These are phyloP conservation scores for Globisporangium uncinulatum DNA, from an alignment of 352 stramenopile genomes.

Conservation along the genomic window DNA sequence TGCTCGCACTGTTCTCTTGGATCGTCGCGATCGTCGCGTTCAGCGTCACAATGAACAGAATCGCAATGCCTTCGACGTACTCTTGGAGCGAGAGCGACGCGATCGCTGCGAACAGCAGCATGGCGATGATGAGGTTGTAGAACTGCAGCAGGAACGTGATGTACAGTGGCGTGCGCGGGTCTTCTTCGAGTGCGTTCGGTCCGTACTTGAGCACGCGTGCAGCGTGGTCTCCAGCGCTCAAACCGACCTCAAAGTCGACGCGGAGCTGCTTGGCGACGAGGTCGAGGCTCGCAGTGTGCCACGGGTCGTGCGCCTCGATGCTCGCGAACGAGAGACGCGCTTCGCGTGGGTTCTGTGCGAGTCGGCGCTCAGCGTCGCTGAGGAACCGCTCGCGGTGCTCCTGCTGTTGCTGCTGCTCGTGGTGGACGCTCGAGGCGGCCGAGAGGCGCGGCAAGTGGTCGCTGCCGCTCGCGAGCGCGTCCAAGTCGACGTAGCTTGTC, in stretches of 20 bases:
- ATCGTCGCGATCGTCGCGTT: conserved; percentile 55
- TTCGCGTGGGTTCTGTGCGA: conserved; percentile 42
- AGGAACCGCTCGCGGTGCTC: conserved; percentile 51
- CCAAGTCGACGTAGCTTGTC: conserved; percentile 9
- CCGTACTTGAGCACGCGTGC: conserved; percentile 33
- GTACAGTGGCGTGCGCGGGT: conserved; percentile 45
- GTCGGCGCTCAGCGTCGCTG: conserved; percentile 46
- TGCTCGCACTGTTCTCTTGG: conserved; percentile 59
- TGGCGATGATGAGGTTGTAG: conserved; percentile 72
- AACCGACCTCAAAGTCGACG: not conserved
- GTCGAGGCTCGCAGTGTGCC: not conserved
- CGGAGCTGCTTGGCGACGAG: not conserved
- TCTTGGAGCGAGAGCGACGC: conserved; percentile 50
- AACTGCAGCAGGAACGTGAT: conserved; percentile 72
- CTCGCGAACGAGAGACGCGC: conserved; percentile 43
- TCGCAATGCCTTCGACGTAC: conserved; percentile 64
- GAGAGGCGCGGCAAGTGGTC: too few species aligned
- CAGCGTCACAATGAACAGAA: conserved; percentile 56
- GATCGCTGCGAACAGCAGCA: conserved; percentile 54
- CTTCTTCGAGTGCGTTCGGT: conserved; percentile 51
- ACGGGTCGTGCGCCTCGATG: conserved; percentile 23
- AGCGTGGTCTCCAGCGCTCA: not conserved
- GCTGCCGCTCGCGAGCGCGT: not conserved
- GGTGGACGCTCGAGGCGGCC: not conserved
- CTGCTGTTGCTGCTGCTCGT: conserved; percentile 7